Base-by-base conservation (phyloP, 768 basidiomycete genomes). In the Stropharia rugosoannulata region DNA sequence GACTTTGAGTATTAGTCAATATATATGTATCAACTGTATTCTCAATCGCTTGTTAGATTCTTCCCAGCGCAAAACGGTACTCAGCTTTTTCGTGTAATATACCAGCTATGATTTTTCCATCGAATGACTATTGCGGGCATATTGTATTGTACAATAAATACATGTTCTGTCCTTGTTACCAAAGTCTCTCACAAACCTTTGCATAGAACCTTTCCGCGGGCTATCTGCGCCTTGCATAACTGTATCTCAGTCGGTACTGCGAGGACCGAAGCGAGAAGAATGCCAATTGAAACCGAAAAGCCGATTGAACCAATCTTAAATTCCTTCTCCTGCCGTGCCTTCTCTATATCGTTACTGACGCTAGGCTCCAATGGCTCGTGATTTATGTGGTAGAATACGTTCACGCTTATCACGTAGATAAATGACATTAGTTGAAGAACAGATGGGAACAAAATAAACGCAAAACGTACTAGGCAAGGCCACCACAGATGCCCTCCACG, bases 281-380 rank as follows among this genome's bases (percentile, higher is more conserved):
- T 93, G 0, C 93, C 93, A 13, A 82, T 77, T 25, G 87, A 88
- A 67, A 95, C 93, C 5, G 91, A 79, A 56, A 95, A 87, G 1
- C 94, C 94, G 43, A 96, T 86, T 2, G 89, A 89, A 5, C 93
- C 93, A 51, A 96, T 95, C 77, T 85, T 86, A 73, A 94, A 95
- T 72, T 95, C 93, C 43, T 85, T 80, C 64, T 90, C 89, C 67
- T 93, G 91, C 65, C 81, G 79, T 25, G 80, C 75, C 38, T 83
- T 78, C 64, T 89, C 88, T 38, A 74, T 64, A 58, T 85, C 80
- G 54, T 79, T 73, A 49, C 69, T 70, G 15, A 73, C 69, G 27
- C 73, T 69, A 5, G 79, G 68, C 56, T 82, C 77, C 5, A 78
- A 80, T 3, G 74, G 76, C 61, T 90, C 89, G 60, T 90, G 89